A percentile compares a stretch with the other conserved stretches of the same genome.
These are phyloP conservation scores for Marasmius sp. DNA, from an alignment of 1,284 basidiomycete species.

Conservation along the genomic window DNA sequence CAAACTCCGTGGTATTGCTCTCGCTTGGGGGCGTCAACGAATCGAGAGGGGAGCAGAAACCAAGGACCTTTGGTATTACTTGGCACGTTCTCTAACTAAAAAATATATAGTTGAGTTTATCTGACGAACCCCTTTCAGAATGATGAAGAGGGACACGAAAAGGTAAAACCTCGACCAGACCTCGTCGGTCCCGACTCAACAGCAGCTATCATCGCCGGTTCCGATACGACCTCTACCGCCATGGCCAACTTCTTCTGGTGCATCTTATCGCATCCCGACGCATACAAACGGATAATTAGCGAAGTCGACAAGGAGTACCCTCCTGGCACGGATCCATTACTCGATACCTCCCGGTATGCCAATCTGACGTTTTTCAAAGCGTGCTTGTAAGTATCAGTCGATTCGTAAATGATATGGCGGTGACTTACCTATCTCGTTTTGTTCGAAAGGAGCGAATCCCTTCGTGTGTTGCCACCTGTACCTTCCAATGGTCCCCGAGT, in stretches of 20 bases:
- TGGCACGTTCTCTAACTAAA: constrained; percentile 25
- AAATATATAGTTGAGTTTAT: neutral
- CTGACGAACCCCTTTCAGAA: constrained; percentile 23
- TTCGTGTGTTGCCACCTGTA: constrained; percentile 36
- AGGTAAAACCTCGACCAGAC: constrained; percentile 1
- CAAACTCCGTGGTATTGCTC: constrained; percentile 32
- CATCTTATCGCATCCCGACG: constrained; percentile 1
- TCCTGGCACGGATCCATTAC: neutral
- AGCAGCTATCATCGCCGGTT: constrained; percentile 27
- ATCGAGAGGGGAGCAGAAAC: constrained; percentile 26
- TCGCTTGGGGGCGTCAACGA: constrained; percentile 26
- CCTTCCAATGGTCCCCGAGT: constrained; percentile 31
- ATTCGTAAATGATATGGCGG: neutral
- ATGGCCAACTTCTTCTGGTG: neutral
- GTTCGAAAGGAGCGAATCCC: constrained; percentile 34
- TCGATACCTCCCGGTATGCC: constrained; percentile 1
- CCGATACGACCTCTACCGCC: constrained; percentile 11
- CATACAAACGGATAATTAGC: neutral
- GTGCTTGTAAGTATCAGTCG: constrained; percentile 30
- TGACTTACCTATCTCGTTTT: neutral
- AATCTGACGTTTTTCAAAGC: constrained; percentile 34
- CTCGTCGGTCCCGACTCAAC: constrained; percentile 19
- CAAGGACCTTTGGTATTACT: constrained; percentile 47
- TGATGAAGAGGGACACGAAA: constrained; percentile 32
- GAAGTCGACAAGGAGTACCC: neutral